Evolutionary conservation across 2,329 filamentous ascomycete genomes (phyloP), one percentile per base, ranked within the genome.

Genomic region (Alternaria dauci): DNA sequence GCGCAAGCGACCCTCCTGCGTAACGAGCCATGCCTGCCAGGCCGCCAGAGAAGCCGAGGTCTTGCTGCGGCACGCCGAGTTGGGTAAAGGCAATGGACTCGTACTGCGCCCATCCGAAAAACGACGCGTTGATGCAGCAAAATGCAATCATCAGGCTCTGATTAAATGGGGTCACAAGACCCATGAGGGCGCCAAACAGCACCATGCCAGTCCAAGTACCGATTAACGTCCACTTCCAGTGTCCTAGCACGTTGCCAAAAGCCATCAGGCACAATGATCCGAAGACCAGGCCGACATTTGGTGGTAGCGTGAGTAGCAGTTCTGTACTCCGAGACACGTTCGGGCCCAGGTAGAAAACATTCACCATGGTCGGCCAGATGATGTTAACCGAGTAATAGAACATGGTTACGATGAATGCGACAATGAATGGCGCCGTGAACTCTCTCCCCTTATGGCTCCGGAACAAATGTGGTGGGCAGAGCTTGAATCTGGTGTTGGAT

Each of bases 381-480:
- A 84, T 80, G 62, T 80, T 82, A 43, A 78, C 79, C 20, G 78
- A 79, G 69, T 84, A 84, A 71, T 84, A 85, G 69, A 84, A 85
- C 83, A 85, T 85, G 55, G 81, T 84, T 32, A 84, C 77, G 53
- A 85, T 80, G 42, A 79, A 80, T 0, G 80, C 74, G 5, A 80
- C 79, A 26, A 84, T 75, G 51, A 80, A 81, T 0, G 82, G 82
- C 0, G 81, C 82, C 0, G 82, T 84, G 36, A 85, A 80, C 47
- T 83, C 81, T 20, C 83, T 75, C 4, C 83, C 83, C 25, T 76
- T 71, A 5, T 79, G 78, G n/a, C 77, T 73, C 7, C 78, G 76
- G 70, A 85, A 85, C 61, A 85, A 72, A 52, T 78, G 75, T 0
- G 81, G 76, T 26, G 43, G 68, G 41, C 66, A 82, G n/a, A 85